Conservation (phyloP, 257 asterid genomes). For the Nyctanthes arbortristis region DNA sequence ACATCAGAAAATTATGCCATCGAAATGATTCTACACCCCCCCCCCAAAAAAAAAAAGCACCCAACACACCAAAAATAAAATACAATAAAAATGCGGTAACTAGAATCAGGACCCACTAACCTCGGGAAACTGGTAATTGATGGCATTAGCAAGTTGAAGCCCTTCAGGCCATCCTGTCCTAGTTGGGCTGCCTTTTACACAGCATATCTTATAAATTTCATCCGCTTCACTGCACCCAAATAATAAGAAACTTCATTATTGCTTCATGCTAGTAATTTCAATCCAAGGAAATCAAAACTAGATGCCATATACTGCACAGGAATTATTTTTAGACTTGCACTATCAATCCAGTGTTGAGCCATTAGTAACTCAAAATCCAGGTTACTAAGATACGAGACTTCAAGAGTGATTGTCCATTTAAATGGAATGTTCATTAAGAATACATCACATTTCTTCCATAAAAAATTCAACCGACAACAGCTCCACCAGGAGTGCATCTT, state of each 20-base stretch:
- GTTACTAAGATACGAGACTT: not conserved
- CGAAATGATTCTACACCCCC: not conserved
- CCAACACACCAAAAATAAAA: no score
- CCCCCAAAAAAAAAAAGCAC: no score
- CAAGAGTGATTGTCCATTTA: not conserved
- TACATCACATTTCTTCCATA: not conserved
- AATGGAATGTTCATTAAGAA: not conserved
- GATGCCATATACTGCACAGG: not conserved
- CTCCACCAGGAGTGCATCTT: not conserved
- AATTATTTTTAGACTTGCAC: not conserved
- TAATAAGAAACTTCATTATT: not conserved
- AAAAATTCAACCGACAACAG: conserved; percentile 12
- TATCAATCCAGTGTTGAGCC: not conserved
- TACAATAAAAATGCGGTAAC: no score
- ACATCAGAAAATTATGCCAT: not conserved
- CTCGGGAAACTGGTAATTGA: conserved; percentile 67
- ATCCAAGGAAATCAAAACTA: not conserved
- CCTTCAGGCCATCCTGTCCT: conserved; percentile 60
- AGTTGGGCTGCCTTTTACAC: conserved; percentile 61
- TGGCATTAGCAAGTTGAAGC: conserved; percentile 59
- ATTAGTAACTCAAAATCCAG: not conserved
- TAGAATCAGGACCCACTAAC: conserved; percentile 29
- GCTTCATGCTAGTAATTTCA: not conserved
- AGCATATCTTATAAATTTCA: conserved; percentile 64
- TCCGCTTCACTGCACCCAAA: conserved; percentile 57